Evolutionary conservation across 208 protist genomes (phyloP).

Genomic region (Leishmania guyanensis): DNA sequence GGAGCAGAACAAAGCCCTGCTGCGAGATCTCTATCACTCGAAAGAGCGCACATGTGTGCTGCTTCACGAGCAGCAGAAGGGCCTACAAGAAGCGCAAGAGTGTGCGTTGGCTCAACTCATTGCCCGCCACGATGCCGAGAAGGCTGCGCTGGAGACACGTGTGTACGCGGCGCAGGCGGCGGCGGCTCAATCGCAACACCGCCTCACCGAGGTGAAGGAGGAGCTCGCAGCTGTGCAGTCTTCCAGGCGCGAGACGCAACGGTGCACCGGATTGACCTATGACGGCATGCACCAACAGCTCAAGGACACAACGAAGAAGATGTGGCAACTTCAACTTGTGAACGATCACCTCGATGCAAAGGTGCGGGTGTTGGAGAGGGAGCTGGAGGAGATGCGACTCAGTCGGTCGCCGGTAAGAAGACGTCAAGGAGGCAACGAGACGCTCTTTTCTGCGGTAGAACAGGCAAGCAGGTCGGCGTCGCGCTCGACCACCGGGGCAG

Average conservation of each 20-base stretch:
- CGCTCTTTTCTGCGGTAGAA: not conserved
- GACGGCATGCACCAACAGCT: constrained; percentile 25
- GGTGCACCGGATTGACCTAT: not conserved
- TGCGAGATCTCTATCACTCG: constrained; percentile 4
- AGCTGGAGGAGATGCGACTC: constrained; percentile 36
- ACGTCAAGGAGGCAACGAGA: not conserved
- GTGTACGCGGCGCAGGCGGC: not conserved
- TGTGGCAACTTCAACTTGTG: constrained; percentile 33
- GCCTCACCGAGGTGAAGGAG: not conserved
- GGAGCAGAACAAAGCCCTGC: constrained; percentile 17
- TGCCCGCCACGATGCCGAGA: constrained; percentile 31
- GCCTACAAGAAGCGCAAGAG: constrained; percentile 23
- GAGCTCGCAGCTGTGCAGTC: not conserved
- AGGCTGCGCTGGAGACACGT: constrained; percentile 9
- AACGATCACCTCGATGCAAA: constrained; percentile 45
- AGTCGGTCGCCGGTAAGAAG: not conserved
- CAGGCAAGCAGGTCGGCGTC: not conserved
- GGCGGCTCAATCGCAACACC: constrained; percentile 1
- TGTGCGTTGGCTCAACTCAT: constrained; percentile 24
- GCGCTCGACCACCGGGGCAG: not conserved
- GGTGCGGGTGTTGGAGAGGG: constrained; percentile 30
- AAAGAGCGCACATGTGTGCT: constrained; percentile 6
- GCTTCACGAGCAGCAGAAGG: constrained; percentile 11
- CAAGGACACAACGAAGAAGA: constrained; percentile 24
- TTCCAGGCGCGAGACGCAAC: not conserved